Base-by-base conservation (phyloP, 257 asterid genomes). In the Penstemon davidsonii region DNA sequence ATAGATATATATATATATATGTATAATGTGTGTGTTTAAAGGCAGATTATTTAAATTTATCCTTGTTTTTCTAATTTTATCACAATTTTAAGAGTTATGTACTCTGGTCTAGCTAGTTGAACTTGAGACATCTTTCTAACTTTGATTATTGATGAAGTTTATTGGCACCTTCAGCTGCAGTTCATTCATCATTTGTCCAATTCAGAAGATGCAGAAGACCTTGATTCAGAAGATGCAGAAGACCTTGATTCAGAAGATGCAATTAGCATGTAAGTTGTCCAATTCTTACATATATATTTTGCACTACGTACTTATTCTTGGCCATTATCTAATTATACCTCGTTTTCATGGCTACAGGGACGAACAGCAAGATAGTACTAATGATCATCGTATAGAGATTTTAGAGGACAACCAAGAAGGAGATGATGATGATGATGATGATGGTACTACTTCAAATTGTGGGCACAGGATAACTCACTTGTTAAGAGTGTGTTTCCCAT, bases 161-260 rank as follows among this genome's bases (percentile, higher is more conserved):
- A 67, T 55, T 80, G 78, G 69, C 67, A 60, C 60, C 62, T 60
- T 37, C 93, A 91, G 97, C 92, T 91, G 80, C 86, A 83, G 72
- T 91, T 91, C 78, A 55, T 68, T 50, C 92, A 77, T 51, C 93
- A 84, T 62, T 80, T 71, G 60, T 80, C 91, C 18, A 68, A 62
- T 64, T 42, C 78, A 60, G 75, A 82, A 74, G 71, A 83, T 75
- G 52, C 83, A 77, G 80, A 13, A 66, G 85, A 15, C 18, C 18
- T 15, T 15, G 18, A 15, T 15, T 15, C 18, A 15, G 58, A 85
- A 39, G 80, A 69, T 66, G 65, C 49, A 51, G 79, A 74, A 64
- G 75, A 61, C 66, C 46, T 43, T 61, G 78, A 73, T 54, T 62
- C 57, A 6, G 80, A 85, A 38, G 67, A 82, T 61, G 73, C 74